phyloP scores from a whole-genome alignment of 2,329 filamentous ascomycete genomes.

The Juglanconis sp. region DNA sequence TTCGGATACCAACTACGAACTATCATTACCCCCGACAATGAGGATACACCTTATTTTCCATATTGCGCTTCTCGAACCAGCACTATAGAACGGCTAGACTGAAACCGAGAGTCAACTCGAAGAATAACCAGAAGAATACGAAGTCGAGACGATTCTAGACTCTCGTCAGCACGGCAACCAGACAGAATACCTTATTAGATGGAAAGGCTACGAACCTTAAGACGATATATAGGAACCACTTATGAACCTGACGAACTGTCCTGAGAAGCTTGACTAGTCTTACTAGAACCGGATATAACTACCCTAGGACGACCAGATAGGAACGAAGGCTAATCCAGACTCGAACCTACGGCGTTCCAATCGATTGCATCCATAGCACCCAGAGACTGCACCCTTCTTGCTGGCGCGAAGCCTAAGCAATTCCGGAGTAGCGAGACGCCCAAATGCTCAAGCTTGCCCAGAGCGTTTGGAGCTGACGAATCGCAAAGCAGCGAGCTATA shows the following conservation, averaged over 20 bases:
- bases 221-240: constrained; percentile 22
- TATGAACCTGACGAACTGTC: constrained; percentile 19
- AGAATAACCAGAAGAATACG: not conserved
- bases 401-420: too few relatives aligned
- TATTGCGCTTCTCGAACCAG: constrained; percentile 20
- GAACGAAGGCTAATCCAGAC: too few relatives aligned
- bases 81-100: constrained; percentile 9
- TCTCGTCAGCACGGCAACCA: constrained; percentile 10
- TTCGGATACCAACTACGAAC: constrained; percentile 20
- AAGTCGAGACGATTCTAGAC: constrained; percentile 13
- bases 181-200: constrained; percentile 20
- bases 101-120: not conserved
- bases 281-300: too few relatives aligned
- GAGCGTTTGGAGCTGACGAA: too few relatives aligned
- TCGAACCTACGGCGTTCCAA: too few relatives aligned
- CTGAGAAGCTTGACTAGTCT: constrained; percentile 20
- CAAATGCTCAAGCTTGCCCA: too few relatives aligned
- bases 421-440: too few relatives aligned
- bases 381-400: too few relatives aligned
- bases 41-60: constrained; percentile 21
- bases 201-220: constrained; percentile 15
- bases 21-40: constrained; percentile 13
- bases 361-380: too few relatives aligned
- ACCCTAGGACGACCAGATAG: too few relatives aligned
- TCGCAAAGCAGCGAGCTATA: too few relatives aligned